Base-by-base conservation (phyloP, 768 basidiomycete genomes). In the Panaeolus papilionaceus region DNA sequence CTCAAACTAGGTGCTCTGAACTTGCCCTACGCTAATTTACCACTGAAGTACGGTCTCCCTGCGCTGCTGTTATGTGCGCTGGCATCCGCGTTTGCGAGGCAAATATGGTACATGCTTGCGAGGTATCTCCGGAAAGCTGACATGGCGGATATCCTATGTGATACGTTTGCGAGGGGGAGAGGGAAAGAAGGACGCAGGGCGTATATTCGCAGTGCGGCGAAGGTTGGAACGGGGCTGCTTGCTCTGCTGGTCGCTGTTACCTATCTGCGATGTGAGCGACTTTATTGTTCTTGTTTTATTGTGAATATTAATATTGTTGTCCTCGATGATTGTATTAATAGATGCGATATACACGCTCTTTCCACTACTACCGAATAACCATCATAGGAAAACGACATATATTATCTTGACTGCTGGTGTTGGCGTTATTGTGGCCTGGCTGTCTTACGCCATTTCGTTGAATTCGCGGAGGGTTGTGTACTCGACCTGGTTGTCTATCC, bases 21-120 rank as follows among this genome's bases (percentile, higher is more conserved):
- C 58, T 72, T 91, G 9, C 81, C 86, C n/a, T 82, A 85, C 68
- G 79, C 82, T 6, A 77, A 77, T 42, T 72, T 83, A 61, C 81
- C 88, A 3, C 77, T 90, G 45, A 82, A 83, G 71, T 79, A 83
- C 37, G 81, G 83, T 3, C 78, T 92, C 37, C 78, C 86, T 37
- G 77, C 80, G 1, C 75, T 92, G 2, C 58, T 88, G 38, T 71
- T 83, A 37, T 88, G 88, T 66, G 88, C 88, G n/a, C 70, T 83
- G 40, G 77, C 90, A 14, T 84, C 91, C 7, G 84, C 84, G 38
- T 86, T 91, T 69, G 82, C 88, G 44, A 80, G 90, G 63, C 90
- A 92, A 70, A 78, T 93, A 62, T 91, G 89, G 88, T 92, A 91
- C 78, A 85, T 92, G 82, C 84, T 93, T n/a, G 87, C 89, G 54